Base-by-base conservation (phyloP, 768 basidiomycete species). In the Pulveroboletus sp. region DNA sequence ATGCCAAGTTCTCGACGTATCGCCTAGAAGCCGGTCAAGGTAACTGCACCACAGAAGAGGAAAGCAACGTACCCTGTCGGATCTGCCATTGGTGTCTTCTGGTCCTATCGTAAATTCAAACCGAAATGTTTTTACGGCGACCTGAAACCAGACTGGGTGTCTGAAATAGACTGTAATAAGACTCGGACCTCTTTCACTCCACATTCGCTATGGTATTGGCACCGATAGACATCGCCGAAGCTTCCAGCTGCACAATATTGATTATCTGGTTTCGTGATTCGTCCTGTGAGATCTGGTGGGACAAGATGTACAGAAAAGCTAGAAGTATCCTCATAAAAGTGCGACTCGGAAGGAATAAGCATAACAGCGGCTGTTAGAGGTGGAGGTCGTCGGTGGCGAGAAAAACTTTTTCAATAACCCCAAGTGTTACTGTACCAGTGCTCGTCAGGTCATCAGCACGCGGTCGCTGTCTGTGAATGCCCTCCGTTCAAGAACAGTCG, bases 401-500 rank as follows among this genome's bases (percentile, higher is more conserved):
- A 21, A 21, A 21, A 7, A 10, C 11, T 11, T 21, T 21, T 21
- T 21, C 21, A 32, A 32, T 13, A 51, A 40, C 44, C 56, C 46
- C 56, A 59, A 59, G 21, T 21, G 21, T 21, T 21, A 21, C n/a
- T n/a, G n/a, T n/a, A n/a, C n/a, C n/a, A n/a, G n/a, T n/a, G n/a
- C n/a, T n/a, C n/a, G n/a, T n/a, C n/a, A n/a, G n/a, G 21, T 21
- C 21, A 21, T 21, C 21, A 21, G 4, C 21, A 21, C 21, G 21
- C 21, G 21, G 21, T 21, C 21, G 21, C 21, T n/a, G n/a, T 28
- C 9, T 9, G 13, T 4, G 6, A 58, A 65, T 66, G 64, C 54
- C 62, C 30, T 60, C 64, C 17, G 51, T 62, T 30, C 54, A 58
- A 50, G 57, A 50, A 17, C 50, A 57, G 31, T 41, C 62, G 5